Percentiles rank a stretch among this genome's conserved stretches.
phyloP scores from a whole-genome alignment of 345 rosid species.

The Populus deltoides region DNA sequence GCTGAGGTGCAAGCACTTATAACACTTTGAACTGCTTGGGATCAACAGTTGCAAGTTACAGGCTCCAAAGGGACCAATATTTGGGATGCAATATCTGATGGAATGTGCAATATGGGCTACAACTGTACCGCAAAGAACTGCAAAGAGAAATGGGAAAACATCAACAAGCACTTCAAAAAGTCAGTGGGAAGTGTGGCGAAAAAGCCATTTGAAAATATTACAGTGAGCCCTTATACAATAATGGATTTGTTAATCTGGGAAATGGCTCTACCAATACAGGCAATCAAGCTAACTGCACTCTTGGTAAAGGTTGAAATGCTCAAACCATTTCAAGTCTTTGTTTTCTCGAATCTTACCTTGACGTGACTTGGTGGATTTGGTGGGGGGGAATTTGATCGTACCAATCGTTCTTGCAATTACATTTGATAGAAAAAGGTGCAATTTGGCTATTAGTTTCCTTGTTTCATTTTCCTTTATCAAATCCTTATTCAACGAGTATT shows the following conservation, averaged over 20 bases:
- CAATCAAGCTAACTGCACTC: neutral
- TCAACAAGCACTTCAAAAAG: slow-evolving; percentile 65
- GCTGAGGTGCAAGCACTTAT: slow-evolving; percentile 72
- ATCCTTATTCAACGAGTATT: too few species aligned
- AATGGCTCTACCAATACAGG: slow-evolving; percentile 8
- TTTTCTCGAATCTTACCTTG: neutral
- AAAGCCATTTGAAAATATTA: slow-evolving; percentile 44
- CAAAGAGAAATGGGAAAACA: slow-evolving; percentile 86
- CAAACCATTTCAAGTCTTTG: neutral
- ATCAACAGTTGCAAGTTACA: slow-evolving; percentile 32
- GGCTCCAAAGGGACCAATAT: slow-evolving; percentile 38
- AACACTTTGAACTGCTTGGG: slow-evolving; percentile 45
- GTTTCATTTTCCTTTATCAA: too few species aligned
- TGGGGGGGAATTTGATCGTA: too few species aligned
- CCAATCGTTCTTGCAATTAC: too few species aligned
- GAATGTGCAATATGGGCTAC: slow-evolving; percentile 58
- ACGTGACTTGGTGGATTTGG: too few species aligned
- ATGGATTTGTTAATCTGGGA: slow-evolving; percentile 25
- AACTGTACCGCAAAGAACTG: slow-evolving; percentile 61
- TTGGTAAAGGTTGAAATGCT: neutral
- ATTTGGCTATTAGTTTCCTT: too few species aligned
- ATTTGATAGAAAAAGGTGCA: too few species aligned
- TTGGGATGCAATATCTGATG: slow-evolving; percentile 69
- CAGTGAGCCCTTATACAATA: slow-evolving; percentile 45
- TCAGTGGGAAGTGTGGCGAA: slow-evolving; percentile 36